Evolutionary conservation across 2,329 filamentous ascomycete species (phyloP).

Genomic region (Moelleriella libera): DNA sequence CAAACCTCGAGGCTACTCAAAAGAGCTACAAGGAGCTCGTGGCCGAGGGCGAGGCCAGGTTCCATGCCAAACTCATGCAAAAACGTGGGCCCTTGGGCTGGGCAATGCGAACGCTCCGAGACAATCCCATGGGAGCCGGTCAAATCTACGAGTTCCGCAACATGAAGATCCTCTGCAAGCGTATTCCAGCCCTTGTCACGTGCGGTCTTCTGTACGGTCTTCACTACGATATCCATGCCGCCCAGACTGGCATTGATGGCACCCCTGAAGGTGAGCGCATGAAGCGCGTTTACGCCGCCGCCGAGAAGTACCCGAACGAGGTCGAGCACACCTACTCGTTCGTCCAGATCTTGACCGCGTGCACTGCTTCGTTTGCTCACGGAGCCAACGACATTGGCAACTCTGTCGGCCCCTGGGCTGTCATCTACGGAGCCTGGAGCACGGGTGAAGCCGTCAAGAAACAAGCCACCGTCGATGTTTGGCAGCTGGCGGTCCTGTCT

Average conservation of each 20-base stretch:
- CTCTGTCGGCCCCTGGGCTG: conserved; percentile 56
- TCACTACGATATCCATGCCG: conserved; percentile 64
- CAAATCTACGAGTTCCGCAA: conserved; percentile 64
- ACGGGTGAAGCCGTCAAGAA: conserved; percentile 45
- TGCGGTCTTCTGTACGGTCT: conserved; percentile 55
- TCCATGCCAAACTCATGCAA: conserved; percentile 49
- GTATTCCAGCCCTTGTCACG: conserved; percentile 54
- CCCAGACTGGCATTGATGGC: conserved; percentile 8
- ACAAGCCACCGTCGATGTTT: conserved; percentile 55
- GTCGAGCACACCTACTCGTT: conserved; percentile 58
- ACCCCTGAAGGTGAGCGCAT: conserved; percentile 10
- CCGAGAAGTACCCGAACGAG: conserved; percentile 54
- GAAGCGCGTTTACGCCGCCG: conserved; percentile 46
- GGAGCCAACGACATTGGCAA: conserved; percentile 69
- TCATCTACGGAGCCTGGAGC: conserved; percentile 51
- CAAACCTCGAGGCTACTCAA: conserved; percentile 31
- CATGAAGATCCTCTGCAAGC: conserved; percentile 46
- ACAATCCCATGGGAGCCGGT: conserved; percentile 59
- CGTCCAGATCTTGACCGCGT: conserved; percentile 52
- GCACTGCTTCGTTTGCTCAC: conserved; percentile 62
- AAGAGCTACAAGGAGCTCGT: conserved; percentile 46
- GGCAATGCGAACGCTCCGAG: conserved; percentile 65
- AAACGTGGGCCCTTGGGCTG: conserved; percentile 57
- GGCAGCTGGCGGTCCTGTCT: conserved; percentile 63
- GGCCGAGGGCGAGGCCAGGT: conserved; percentile 38